Evolutionary conservation across 805 yeast species (phyloP).

Genomic region (Nakazawaea holstii): DNA sequence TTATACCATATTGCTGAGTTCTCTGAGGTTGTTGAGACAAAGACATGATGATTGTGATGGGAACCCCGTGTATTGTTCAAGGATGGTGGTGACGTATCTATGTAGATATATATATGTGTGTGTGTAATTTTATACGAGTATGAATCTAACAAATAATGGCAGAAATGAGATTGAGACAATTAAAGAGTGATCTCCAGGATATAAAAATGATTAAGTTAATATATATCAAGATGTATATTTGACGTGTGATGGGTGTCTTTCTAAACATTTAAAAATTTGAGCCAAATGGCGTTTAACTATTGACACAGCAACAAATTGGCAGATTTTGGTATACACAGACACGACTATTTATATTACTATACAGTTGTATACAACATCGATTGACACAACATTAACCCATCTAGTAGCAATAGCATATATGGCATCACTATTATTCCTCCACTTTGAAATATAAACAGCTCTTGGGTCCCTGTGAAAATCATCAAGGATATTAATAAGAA

Average conservation of each 20-base stretch:
- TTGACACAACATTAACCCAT: neutral
- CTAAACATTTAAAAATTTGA: neutral
- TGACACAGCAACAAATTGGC: neutral
- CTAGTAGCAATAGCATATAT: neutral
- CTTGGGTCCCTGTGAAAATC: neutral
- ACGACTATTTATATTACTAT: neutral
- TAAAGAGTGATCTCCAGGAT: neutral
- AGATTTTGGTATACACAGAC: neutral
- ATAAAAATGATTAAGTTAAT: too few relatives aligned
- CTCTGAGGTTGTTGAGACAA: neutral
- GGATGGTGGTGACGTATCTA: neutral
- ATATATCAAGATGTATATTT: too few relatives aligned
- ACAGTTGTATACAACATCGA: too few relatives aligned
- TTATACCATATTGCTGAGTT: constrained; percentile 49
- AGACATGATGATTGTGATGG: neutral
- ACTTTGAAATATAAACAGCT: neutral
- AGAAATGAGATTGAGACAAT: neutral
- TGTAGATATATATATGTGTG: neutral
- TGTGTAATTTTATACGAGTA: neutral
- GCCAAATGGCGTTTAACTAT: too few relatives aligned
- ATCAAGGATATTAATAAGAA: neutral
- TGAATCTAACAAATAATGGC: neutral
- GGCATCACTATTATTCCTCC: neutral
- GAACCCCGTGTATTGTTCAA: neutral
- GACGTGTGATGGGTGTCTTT: neutral